Evolutionary conservation across 371 early-diverging fungal species (phyloP), one percentile per base, ranked within the genome.

Genomic region (Apophysomyces sp.): DNA sequence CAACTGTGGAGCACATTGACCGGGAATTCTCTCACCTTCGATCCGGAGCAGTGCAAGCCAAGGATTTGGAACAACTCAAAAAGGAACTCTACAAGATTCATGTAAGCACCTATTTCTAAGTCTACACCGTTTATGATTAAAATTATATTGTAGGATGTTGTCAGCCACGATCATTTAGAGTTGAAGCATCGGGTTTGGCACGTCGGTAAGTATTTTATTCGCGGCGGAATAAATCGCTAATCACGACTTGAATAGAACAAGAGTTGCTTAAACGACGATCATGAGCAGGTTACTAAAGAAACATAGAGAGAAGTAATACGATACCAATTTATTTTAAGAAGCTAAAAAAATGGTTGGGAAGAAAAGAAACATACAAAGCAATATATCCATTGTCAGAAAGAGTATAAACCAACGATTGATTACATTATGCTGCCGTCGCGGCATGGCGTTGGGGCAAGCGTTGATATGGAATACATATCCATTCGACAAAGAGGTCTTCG

Each of bases 91-190:
- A 60, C 31, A 60, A 57, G 30, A 12, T 61, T 13, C 66, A 66
- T 57, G 65, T 60, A 65, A n/a, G 60, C 52, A 51, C n/a, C n/a
- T n/a, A n/a, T 26, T 8, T 8, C 15, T 12, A 49, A 27, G 8
- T 8, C n/a, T 18, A 3, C 28, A 27, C 13, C 41, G 41, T 24
- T 12, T 15, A 18, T 30, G 58, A 18, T 2, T 53, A 34, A 11
- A 34, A 11, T 44, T 26, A 4, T 7, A 8, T 9, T 37, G 36
- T 51, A 62, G 62, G 63, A 63, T 57, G 36, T 32, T 18, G 41
- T 58, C 26, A 63, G 58, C 21, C 63, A 63, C 40, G 63, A 63
- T 9, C 63, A 63, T 53, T 52, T 63, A n/a, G 49, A 57, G 27
- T 41, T 63, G 55, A 57, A 58, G 29, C 58, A 54, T 28, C 63